Evolutionary conservation across 495 filamentous ascomycete genomes (phyloP).

Genomic region (Neurospora discreta): DNA sequence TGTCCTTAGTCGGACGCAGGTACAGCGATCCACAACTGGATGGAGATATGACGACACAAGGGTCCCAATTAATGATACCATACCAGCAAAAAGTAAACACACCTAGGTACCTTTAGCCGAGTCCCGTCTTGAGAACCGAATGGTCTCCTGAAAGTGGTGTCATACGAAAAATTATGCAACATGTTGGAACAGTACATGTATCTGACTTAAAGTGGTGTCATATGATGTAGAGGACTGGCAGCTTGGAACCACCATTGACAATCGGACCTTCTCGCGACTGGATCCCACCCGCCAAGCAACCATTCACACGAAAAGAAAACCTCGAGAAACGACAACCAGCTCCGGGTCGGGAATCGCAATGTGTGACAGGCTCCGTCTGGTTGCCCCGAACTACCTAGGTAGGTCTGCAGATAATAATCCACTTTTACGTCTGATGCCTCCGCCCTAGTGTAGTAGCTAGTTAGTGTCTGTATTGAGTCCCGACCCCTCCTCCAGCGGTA

Average conservation of each 20-base stretch:
- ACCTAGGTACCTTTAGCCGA: background rate
- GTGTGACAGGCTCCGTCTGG: background rate
- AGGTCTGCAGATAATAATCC: background rate
- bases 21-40: background rate
- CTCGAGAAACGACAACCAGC: background rate
- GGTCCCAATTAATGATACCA: background rate
- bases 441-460: background rate
- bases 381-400: background rate
- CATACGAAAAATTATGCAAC: background rate
- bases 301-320: background rate
- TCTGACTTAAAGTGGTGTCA: background rate
- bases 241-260: background rate
- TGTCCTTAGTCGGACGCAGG: background rate
- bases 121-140: background rate
- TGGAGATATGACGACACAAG: background rate
- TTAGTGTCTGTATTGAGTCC: background rate
- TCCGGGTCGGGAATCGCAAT: background rate
- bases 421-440: background rate
- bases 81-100: background rate
- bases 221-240: background rate
- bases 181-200: background rate
- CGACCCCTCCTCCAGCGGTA: background rate
- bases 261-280: background rate
- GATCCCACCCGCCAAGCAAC: background rate
- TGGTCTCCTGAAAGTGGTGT: background rate